A percentile compares a stretch with the other conserved stretches of the same genome.
Conservation (phyloP, 495 filamentous ascomycete genomes). For the Bacidia rubella region DNA sequence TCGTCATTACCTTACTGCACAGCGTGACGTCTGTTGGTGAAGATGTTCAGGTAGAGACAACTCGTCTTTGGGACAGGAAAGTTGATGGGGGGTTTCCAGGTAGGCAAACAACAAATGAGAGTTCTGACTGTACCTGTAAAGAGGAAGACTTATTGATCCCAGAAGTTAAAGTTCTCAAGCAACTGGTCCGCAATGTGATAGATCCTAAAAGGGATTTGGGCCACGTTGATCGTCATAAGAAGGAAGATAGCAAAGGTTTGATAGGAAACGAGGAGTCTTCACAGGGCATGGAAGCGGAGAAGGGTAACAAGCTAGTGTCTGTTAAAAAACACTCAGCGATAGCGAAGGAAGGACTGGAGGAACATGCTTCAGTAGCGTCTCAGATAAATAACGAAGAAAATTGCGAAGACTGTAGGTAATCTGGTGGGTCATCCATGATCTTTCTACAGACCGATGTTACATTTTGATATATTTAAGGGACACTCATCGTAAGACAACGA, state of each 20-base stretch:
- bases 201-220: slow-evolving; percentile 65
- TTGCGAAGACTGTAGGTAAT: no score
- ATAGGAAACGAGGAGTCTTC: background rate
- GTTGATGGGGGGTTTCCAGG: slow-evolving; percentile 79
- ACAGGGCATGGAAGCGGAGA: no score
- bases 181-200: slow-evolving; percentile 58
- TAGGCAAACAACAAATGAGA: slow-evolving; percentile 24
- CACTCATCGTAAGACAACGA: no score
- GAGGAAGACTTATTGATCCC: background rate
- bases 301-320: no score
- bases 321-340: no score
- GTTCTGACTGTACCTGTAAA: background rate
- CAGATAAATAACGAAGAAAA: no score
- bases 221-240: slow-evolving; percentile 47
- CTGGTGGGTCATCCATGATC: no score
- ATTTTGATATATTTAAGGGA: no score
- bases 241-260: background rate
- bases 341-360: no score
- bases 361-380: no score
- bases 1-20: slow-evolving; percentile 53
- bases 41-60: background rate
- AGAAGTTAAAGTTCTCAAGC: slow-evolving; percentile 85
- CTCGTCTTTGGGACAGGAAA: slow-evolving; percentile 79
- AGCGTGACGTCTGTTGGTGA: background rate
- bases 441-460: no score